These are phyloP conservation scores for Crithidia sp. DNA, from an alignment of 208 protist species.

Conservation along the genomic window DNA sequence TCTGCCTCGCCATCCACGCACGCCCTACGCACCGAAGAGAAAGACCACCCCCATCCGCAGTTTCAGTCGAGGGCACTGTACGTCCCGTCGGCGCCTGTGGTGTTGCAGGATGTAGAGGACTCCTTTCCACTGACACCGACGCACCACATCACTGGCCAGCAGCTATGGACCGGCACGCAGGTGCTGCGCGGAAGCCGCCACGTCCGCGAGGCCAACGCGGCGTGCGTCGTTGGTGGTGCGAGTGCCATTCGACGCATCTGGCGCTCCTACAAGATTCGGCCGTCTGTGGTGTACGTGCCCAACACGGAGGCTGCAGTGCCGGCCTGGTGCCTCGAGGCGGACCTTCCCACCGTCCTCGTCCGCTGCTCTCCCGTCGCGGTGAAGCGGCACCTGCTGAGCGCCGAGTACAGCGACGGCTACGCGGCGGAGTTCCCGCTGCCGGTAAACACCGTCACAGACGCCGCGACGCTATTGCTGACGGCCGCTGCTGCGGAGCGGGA, in stretches of 20 bases:
- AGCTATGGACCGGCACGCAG: constrained; percentile 68
- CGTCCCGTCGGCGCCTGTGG: constrained; percentile 14
- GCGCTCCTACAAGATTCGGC: constrained; percentile 67
- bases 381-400: constrained; percentile 72
- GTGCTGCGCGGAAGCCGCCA: constrained; percentile 57
- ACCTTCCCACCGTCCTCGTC: constrained; percentile 73
- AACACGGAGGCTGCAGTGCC: constrained; percentile 53
- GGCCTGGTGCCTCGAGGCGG: constrained; percentile 66
- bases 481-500: not conserved
- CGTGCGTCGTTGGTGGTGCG: constrained; percentile 81
- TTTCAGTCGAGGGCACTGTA: too few relatives aligned
- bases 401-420: constrained; percentile 78
- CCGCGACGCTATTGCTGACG: constrained; percentile 11
- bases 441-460: constrained; percentile 5
- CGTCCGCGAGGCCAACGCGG: constrained; percentile 49
- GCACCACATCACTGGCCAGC: constrained; percentile 42
- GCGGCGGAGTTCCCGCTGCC: constrained; percentile 80
- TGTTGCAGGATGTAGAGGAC: constrained; percentile 59
- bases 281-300: constrained; percentile 84
- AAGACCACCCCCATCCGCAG: too few relatives aligned
- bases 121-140: constrained; percentile 23
- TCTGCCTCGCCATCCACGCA: not conserved
- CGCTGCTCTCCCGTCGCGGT: constrained; percentile 72
- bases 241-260: constrained; percentile 74
- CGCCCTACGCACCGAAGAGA: too few relatives aligned